These are phyloP conservation scores for Phialophora chinensis DNA, from an alignment of 2,329 filamentous ascomycete genomes.

Conservation along the genomic window DNA sequence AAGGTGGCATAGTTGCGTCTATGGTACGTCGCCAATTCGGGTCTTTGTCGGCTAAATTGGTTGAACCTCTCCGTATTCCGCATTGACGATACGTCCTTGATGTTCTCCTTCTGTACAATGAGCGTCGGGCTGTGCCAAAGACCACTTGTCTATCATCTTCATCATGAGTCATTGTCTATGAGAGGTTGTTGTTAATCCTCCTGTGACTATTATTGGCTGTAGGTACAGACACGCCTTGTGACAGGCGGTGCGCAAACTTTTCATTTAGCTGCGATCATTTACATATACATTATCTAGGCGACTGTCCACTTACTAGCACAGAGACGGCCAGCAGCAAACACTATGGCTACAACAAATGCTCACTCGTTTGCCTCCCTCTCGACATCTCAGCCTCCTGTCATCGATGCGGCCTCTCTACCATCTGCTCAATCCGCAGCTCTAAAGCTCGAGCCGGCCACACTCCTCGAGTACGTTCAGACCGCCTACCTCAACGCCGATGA, in stretches of 20 bases:
- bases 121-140: background rate
- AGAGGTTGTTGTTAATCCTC: background rate
- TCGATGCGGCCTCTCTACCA: constrained; percentile 51
- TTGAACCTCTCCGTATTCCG: background rate
- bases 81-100: background rate
- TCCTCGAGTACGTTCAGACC: constrained; percentile 59
- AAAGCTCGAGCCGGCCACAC: constrained; percentile 60
- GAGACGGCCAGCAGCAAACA: background rate
- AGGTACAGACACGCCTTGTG: constrained; percentile 9
- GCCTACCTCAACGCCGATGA: constrained; percentile 60
- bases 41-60: constrained; percentile 9
- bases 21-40: background rate
- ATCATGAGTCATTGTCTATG: background rate
- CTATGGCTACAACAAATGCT: constrained; percentile 21
- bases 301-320: constrained; percentile 10
- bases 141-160: background rate
- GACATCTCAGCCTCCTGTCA: constrained; percentile 38
- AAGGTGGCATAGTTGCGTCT: background rate
- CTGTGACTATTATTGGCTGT: background rate
- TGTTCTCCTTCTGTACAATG: background rate
- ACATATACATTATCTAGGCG: background rate
- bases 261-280: background rate
- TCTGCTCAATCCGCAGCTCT: constrained; percentile 58
- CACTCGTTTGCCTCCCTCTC: constrained; percentile 5
- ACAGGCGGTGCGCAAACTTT: background rate